These are phyloP conservation scores for Eucalyptus coolabah DNA, from an alignment of 345 rosid genomes.

Conservation along the genomic window DNA sequence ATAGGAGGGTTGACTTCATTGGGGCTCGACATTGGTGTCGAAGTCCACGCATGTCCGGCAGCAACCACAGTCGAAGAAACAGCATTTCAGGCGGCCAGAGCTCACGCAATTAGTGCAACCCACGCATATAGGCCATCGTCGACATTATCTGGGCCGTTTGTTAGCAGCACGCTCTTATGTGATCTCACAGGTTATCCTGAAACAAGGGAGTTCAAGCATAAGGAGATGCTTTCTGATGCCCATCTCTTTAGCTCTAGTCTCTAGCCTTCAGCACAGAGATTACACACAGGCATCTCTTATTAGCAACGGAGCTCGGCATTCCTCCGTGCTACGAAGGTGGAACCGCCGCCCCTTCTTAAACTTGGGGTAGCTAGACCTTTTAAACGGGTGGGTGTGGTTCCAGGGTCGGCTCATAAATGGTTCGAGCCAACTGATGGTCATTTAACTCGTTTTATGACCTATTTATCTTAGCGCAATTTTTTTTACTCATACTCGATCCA, in stretches of 20 bases:
- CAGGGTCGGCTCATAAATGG: accelerated
- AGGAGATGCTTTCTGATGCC: not conserved
- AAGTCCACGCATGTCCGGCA: constrained; percentile 11
- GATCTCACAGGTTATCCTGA: constrained; percentile 11
- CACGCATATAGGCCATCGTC: not conserved
- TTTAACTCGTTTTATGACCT: too few species aligned
- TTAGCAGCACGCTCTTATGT: constrained; percentile 20
- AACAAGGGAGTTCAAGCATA: not conserved
- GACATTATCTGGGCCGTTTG: constrained; percentile 18
- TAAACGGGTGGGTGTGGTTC: too few species aligned
- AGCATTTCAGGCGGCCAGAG: constrained; percentile 29
- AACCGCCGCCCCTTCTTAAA: constrained; percentile 19
- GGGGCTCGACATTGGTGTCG: constrained; percentile 15
- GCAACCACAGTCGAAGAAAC: constrained; percentile 23
- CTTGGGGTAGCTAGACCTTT: not conserved
- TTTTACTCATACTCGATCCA: too few species aligned
- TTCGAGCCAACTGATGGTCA: too few species aligned
- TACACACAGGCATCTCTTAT: constrained; percentile 9
- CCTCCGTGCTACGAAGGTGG: constrained; percentile 8
- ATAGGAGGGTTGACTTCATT: not conserved
- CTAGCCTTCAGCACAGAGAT: not conserved
- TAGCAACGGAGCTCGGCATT: constrained; percentile 1
- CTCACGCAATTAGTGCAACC: constrained; percentile 21
- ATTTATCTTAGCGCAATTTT: too few species aligned
- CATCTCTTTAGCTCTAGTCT: not conserved